Evolutionary conservation across 805 yeast species (phyloP), one percentile per base, ranked within the genome.

Genomic region (Starmera pachycereana): DNA sequence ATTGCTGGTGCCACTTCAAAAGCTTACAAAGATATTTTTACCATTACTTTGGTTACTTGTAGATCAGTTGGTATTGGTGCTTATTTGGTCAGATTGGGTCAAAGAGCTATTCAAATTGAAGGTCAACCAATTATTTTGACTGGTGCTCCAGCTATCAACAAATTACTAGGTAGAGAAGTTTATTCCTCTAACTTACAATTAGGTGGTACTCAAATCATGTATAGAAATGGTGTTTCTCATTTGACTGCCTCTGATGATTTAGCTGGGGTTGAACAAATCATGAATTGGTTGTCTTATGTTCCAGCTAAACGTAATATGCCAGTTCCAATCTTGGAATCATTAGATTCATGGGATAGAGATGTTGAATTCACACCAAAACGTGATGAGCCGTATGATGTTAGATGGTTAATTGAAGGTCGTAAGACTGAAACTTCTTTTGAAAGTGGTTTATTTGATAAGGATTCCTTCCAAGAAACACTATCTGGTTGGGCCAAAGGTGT

Each of bases 1-100:
- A 92, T 92, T 67, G 99, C 99, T 18, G 99, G 99, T 65, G 96
- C 95, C 27, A 92, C 99, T 36, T 85, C 97, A 11, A 81, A 87
- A 61, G 98, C 98, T 16, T 92, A 92, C 76, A 84, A 85, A 62
- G 99, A 92, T 59, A 92, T 92, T 47, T 92, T 92, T 71, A 92
- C 99, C 16, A 78, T 89, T 44, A 90, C 98, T n/a, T 72, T 92
- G 62, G 98, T 92, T 41, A 92, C 98, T n/a, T 89, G 97, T 70
- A 81, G 99, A 74, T 89, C 97, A 39, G 99, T 92, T 56, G 99
- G 99, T 81, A 92, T 92, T 62, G 99, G 99, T 71, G 99, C 99
- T 36, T 92, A 92, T 61, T 73, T 92, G 60, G 98, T 92, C 33
- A 83, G 99, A 66, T 74, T 92, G 51, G 99, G 99, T 57, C 97